Conservation (phyloP, 2,329 filamentous ascomycete species). For the Aureobasidium sp. region DNA sequence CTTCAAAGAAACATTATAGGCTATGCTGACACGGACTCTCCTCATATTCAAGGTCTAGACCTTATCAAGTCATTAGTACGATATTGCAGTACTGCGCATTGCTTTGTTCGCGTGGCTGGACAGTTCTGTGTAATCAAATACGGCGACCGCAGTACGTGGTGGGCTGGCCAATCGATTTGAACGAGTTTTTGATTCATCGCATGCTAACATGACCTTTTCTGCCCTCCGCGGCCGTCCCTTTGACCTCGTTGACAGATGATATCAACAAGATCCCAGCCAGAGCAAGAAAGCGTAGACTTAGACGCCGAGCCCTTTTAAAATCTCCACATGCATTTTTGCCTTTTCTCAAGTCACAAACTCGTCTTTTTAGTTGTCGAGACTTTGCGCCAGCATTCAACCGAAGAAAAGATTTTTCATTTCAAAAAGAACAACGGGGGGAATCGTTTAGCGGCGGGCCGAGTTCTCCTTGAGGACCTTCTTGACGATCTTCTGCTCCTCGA, state of each 20-base stretch:
- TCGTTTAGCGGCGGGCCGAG: constrained; percentile 28
- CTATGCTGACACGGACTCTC: too few relatives aligned
- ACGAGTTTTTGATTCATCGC: constrained; percentile 14
- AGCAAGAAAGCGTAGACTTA: constrained; percentile 5
- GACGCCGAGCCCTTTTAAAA: constrained; percentile 11
- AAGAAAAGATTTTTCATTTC: constrained; percentile 13
- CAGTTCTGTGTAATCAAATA: not conserved
- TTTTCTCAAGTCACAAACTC: constrained; percentile 11
- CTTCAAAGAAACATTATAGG: too few relatives aligned
- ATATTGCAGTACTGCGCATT: not conserved
- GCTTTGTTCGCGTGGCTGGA: not conserved
- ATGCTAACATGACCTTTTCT: constrained; percentile 14
- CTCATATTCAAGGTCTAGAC: not conserved
- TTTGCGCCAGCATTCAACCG: constrained; percentile 12
- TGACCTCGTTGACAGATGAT: not conserved
- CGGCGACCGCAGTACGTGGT: not conserved
- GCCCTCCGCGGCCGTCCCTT: constrained; percentile 7
- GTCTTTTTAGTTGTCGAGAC: not conserved
- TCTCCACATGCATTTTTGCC: constrained; percentile 11
- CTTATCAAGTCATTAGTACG: not conserved
- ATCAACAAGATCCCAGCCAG: not conserved
- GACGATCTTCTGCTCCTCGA: constrained; percentile 99
- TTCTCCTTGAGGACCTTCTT: constrained; percentile 99
- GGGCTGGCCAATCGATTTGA: constrained; percentile 4
- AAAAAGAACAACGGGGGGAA: constrained; percentile 7